A percentile compares a stretch with the other conserved stretches of the same genome.
phyloP scores from a whole-genome alignment of 2,329 filamentous ascomycete genomes.

The Zasmidium angulare region DNA sequence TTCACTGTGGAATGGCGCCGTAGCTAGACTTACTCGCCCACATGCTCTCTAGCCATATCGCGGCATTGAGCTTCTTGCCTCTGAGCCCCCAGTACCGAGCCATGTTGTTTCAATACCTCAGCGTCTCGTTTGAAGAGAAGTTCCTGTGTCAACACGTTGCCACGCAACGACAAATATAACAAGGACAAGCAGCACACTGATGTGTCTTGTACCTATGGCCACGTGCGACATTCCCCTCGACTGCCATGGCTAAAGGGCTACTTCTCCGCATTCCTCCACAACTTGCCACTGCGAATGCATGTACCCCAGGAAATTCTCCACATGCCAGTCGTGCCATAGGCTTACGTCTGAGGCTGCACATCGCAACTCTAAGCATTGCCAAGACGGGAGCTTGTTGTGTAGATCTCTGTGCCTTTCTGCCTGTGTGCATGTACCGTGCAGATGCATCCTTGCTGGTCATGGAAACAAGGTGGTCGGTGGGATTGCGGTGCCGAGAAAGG shows the following conservation, averaged over 20 bases:
- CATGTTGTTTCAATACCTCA: background rate
- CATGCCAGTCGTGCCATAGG: background rate
- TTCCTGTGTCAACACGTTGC: background rate
- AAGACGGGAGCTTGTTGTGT: background rate
- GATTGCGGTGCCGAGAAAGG: background rate
- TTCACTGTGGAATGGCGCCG: background rate
- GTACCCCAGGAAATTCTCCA: background rate
- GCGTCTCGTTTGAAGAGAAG: no score
- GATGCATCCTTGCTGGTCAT: background rate
- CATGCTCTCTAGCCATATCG: constrained; percentile 1
- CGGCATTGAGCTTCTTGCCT: background rate
- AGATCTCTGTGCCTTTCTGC: background rate
- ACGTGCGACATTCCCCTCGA: background rate
- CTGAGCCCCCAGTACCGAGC: background rate
- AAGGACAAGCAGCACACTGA: background rate
- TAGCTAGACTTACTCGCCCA: background rate
- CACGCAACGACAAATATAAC: background rate
- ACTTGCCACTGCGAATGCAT: no score
- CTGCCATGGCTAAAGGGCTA: background rate
- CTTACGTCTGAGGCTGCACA: background rate
- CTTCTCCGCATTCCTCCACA: background rate
- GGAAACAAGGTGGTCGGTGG: background rate
- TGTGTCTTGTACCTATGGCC: background rate
- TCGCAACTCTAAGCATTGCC: background rate
- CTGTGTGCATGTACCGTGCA: background rate